Conservation (phyloP, 306 rosid species). For the Oemleria cerasiformis region DNA sequence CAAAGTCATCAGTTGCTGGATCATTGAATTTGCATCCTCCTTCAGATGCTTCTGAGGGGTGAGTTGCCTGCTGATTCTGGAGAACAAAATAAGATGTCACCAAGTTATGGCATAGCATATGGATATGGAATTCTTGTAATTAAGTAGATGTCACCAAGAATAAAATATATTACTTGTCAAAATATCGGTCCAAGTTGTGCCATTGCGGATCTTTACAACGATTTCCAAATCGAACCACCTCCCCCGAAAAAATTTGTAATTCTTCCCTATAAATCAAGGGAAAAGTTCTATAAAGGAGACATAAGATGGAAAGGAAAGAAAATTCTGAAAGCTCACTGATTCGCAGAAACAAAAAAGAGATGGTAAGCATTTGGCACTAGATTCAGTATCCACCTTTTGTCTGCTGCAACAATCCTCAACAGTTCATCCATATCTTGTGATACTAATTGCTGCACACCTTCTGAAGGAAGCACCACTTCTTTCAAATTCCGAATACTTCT, state of each 20-base stretch:
- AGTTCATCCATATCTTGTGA: conserved; percentile 68
- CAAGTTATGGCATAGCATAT: conserved; percentile 18
- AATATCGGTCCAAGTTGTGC: conserved; percentile 88
- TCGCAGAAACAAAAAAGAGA: conserved; percentile 20
- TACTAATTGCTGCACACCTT: conserved; percentile 68
- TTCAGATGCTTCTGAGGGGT: conserved; percentile 49
- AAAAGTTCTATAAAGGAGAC: neutral
- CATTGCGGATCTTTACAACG: conserved; percentile 88
- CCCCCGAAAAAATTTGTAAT: conserved; percentile 69
- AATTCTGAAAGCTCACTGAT: conserved; percentile 15
- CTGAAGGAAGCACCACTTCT: conserved; percentile 63
- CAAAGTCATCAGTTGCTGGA: conserved; percentile 63
- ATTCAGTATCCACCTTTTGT: conserved; percentile 56
- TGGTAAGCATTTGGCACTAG: conserved; percentile 11
- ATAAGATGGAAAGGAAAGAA: neutral
- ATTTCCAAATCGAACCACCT: conserved; percentile 87
- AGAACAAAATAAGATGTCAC: conserved; percentile 26
- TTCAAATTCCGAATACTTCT: conserved; percentile 52
- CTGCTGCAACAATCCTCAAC: conserved; percentile 59
- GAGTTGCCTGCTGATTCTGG: conserved; percentile 58
- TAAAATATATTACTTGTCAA: conserved; percentile 69
- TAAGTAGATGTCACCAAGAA: conserved; percentile 6
- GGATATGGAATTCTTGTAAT: conserved; percentile 7
- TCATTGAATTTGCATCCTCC: conserved; percentile 55
- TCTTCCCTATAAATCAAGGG: conserved; percentile 55